Base-by-base conservation (phyloP, 768 basidiomycete genomes). In the Leccinum boreale region DNA sequence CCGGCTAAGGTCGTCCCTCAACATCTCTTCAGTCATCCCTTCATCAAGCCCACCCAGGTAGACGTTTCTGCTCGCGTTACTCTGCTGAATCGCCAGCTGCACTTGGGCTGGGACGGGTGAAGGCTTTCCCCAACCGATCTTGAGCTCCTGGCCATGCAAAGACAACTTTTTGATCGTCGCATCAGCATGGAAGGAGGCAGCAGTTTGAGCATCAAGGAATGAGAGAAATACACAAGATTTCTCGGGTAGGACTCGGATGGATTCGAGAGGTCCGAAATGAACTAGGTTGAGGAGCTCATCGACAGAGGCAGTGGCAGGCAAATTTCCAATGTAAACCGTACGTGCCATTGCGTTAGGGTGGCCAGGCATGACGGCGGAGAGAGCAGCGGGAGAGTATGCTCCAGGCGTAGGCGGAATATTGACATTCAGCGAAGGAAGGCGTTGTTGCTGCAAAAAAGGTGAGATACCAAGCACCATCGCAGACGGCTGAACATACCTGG, bases 111-210 rank as follows among this genome's bases (percentile, higher is more conserved):
- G 92, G 3, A 98, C 93, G 15, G 89, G 85, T 2, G 86, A 88
- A 1, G 95, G 90, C 71, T 98, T 97, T 26, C 96, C 97, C 96
- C 96, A 99, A 21, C 97, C 97, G 62, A 99, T 95, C 77, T 95
- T 95, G 67, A 99, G 86, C 73, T 98, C 97, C 71, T 97, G 94
- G 3, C 90, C 92, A 70, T 98, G 96, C 14, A 99, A 79, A 19
- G 90, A 76, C 60, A 98, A 77, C 73, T 97, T 98, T 78, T 97
- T 94, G 71, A 98, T 87, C 31, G 89, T 87, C 1, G 96, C 96
- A 67, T 98, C 97, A 39, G 96, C 95, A 67, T 96, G 92, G 83
- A 99, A 99, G 0, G 94, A 94, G 0, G 93, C 92, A 9, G 97
- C 94, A 5, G 92, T 97, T 28, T 85, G 80, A 21, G 89, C 89